Base-by-base conservation (phyloP, 1,284 basidiomycete species). In the Coniferiporia weirii region DNA sequence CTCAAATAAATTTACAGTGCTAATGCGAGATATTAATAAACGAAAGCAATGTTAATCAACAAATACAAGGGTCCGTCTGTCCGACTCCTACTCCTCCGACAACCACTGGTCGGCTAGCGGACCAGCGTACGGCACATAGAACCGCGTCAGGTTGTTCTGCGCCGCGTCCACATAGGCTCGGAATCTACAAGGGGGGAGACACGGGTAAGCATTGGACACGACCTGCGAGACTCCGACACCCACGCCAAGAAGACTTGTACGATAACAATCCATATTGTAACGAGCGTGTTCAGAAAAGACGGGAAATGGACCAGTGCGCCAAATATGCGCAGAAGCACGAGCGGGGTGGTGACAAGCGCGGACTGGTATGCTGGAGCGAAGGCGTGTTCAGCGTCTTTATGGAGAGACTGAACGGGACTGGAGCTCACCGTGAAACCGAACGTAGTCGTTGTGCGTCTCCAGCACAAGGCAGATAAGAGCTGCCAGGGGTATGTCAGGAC, bases 361-460 rank as follows among this genome's bases (percentile, higher is more conserved):
- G 89, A 89, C 72, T 93, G 90, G 68, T 91, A 92, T 45, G 88
- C 89, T 91, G 63, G 59, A 27, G 52, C n/a, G 59, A 48, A 50
- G 34, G 57, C 49, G 34, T 61, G 4, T 44, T 15, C 6, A n/a
- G 35, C 17, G 17, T 32, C 27, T 27, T 27, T 27, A 56, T 12
- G 56, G 50, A 51, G 54, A 63, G n/a, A 61, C 36, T 8, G 22
- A 40, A n/a, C 52, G 34, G 35, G 50, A 27, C 40, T 13, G 6
- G 34, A 35, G 68, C 80, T 66, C 60, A 88, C 88, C 85, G 69
- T 91, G 89, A 70, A 91, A 91, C 57, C 89, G 83, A 63, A 91
- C 84, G 66, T 84, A 89, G 71, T 91, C 89, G 65, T 90, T 91
- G 64, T 84, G 81, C 8, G 86, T 92, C 70, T 93, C 90, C 19